These are phyloP conservation scores for Chara braunii DNA, from an alignment of 139 green algal genomes.

Conservation along the genomic window DNA sequence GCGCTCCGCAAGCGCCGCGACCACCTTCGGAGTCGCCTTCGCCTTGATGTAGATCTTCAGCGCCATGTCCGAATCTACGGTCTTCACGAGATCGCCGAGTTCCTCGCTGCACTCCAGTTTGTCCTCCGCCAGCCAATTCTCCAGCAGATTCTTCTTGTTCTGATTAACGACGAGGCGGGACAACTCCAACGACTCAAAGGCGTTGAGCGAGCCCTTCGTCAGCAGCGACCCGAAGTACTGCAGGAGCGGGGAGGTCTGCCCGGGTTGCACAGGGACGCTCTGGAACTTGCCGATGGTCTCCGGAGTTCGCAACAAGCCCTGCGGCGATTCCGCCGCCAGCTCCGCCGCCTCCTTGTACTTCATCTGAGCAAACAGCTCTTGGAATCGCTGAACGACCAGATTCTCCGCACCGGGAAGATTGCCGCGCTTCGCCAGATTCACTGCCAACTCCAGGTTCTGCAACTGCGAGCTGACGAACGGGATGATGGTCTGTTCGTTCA, in stretches of 20 bases:
- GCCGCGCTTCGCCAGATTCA: constrained; percentile 79
- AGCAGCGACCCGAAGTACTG: constrained; percentile 98
- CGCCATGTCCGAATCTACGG: constrained; percentile 68
- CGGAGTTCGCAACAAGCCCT: constrained; percentile 50
- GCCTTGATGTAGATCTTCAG: constrained; percentile 80
- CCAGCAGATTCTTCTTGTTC: constrained; percentile 97
- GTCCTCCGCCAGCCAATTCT: constrained; percentile 84
- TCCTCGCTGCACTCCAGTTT: constrained; percentile 93
- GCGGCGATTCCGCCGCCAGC: constrained; percentile 80
- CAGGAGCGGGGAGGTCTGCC: constrained; percentile 88
- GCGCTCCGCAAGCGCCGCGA: constrained; percentile 74
- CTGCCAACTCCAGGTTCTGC: constrained; percentile 90
- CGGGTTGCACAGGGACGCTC: constrained; percentile 65
- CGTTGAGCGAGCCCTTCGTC: constrained; percentile 83
- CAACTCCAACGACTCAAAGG: constrained; percentile 85
- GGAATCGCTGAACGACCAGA: constrained; percentile 89
- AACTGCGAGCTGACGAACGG: constrained; percentile 86
- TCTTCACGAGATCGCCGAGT: constrained; percentile 86
- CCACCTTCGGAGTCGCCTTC: constrained; percentile 66
- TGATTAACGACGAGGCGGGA: constrained; percentile 85
- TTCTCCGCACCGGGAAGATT: constrained; percentile 92
- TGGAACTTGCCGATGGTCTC: constrained; percentile 52
- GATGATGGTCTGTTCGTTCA: constrained; percentile 89
- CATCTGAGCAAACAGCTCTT: constrained; percentile 67
- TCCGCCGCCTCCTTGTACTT: constrained; percentile 97